Percentiles rank a stretch among this genome's conserved stretches.
Evolutionary conservation across 176 grass and related monocot genomes (phyloP).

Genomic region (Oryza glumipatula): DNA sequence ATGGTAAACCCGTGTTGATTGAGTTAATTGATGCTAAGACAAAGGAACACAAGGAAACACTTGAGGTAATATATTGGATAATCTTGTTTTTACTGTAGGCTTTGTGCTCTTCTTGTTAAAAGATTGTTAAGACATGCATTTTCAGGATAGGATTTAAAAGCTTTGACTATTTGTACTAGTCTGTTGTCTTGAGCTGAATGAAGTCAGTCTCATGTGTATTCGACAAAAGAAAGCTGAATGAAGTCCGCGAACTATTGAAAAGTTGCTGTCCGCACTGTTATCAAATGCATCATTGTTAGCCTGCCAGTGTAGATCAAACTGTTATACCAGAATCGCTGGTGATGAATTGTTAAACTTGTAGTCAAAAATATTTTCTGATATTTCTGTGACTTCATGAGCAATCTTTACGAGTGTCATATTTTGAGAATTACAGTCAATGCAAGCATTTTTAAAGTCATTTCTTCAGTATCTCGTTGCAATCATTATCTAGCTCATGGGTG

Average conservation of each 20-base stretch:
- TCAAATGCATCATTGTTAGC: not conserved
- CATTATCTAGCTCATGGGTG: not conserved
- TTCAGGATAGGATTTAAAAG: not conserved
- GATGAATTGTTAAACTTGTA: not conserved
- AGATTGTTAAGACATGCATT: not conserved
- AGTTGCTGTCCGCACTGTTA: not conserved
- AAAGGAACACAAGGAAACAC: conserved; percentile 63
- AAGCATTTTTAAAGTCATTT: conserved; percentile 3
- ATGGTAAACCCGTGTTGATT: conserved; percentile 68
- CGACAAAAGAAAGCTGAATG: too few species aligned
- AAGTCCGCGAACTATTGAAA: not conserved
- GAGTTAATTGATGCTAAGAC: conserved; percentile 77
- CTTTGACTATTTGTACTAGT: conserved; percentile 7
- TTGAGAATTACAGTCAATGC: not conserved
- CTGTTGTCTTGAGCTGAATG: conserved; percentile 17
- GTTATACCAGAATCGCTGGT: not conserved
- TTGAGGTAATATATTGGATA: conserved; percentile 48
- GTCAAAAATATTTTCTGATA: not conserved
- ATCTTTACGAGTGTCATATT: conserved; percentile 2
- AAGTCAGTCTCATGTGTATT: not conserved
- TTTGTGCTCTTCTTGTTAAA: not conserved
- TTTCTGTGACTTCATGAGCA: not conserved
- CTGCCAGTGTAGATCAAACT: not conserved
- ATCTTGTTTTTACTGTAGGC: not conserved
- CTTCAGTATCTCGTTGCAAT: not conserved